Percentiles rank a stretch among this genome's conserved stretches.
These are phyloP conservation scores for Microsporum ferrugineum DNA, from an alignment of 2,329 filamentous ascomycete species.

Conservation along the genomic window DNA sequence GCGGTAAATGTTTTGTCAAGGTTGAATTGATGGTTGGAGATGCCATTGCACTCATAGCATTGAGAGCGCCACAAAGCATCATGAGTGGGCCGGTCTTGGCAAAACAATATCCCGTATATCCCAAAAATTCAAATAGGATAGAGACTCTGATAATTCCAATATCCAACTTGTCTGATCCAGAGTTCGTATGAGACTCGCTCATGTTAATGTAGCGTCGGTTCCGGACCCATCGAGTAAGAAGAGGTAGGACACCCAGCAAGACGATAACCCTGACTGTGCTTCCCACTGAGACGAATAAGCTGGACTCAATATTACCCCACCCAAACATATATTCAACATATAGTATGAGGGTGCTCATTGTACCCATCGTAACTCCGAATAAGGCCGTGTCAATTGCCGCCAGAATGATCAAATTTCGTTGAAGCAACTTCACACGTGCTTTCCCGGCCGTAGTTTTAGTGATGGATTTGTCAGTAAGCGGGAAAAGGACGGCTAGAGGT, in stretches of 20 bases:
- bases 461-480: constrained; percentile 36
- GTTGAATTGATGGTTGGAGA: constrained; percentile 73
- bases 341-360: constrained; percentile 67
- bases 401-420: constrained; percentile 71
- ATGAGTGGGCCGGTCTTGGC: constrained; percentile 54
- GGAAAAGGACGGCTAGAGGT: constrained; percentile 67
- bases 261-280: constrained; percentile 65
- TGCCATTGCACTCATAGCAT: constrained; percentile 71
- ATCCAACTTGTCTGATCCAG: constrained; percentile 67
- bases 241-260: constrained; percentile 63
- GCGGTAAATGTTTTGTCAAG: constrained; percentile 81
- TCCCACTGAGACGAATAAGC: constrained; percentile 67
- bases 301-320: constrained; percentile 73
- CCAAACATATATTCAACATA: constrained; percentile 71
- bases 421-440: constrained; percentile 49
- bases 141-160: constrained; percentile 63
- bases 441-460: constrained; percentile 37
- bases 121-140: constrained; percentile 63
- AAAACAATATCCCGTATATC: constrained; percentile 63
- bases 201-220: constrained; percentile 17
- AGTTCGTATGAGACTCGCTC: constrained; percentile 37
- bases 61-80: constrained; percentile 58
- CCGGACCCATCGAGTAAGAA: constrained; percentile 65
- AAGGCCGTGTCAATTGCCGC: constrained; percentile 71
- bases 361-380: constrained; percentile 70